Percentiles rank a stretch among this genome's conserved stretches.
These are phyloP conservation scores for Tetrapyrgos nigripes DNA, from an alignment of 1,284 basidiomycete genomes.

Conservation along the genomic window DNA sequence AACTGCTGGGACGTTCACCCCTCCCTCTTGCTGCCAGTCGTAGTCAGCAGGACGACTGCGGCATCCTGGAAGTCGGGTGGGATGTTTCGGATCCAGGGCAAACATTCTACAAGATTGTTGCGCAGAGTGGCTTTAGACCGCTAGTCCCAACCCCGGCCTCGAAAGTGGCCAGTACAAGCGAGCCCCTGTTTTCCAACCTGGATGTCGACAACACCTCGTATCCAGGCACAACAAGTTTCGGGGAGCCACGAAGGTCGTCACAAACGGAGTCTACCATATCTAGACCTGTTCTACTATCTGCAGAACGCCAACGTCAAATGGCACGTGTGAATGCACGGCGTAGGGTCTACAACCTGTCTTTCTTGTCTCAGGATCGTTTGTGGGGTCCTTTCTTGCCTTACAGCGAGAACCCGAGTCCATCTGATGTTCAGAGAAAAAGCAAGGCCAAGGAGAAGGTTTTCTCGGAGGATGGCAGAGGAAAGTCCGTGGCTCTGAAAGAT, in stretches of 20 bases:
- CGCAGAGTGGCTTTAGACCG: constrained; percentile 39
- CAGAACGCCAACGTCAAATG: constrained; percentile 2
- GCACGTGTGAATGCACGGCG: constrained; percentile 13
- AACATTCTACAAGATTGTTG: constrained; percentile 44
- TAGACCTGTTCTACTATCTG: not conserved
- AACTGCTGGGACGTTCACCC: not conserved
- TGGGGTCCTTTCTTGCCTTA: constrained; percentile 47
- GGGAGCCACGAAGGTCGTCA: no score
- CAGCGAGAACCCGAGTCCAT: not conserved
- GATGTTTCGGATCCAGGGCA: constrained; percentile 28
- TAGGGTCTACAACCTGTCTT: constrained; percentile 48
- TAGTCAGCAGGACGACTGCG: not conserved
- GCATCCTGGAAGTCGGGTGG: constrained; percentile 27
- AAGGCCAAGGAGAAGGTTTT: not conserved
- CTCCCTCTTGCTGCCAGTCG: not conserved
- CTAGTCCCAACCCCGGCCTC: not conserved
- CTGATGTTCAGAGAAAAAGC: not conserved
- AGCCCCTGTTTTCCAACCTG: no score
- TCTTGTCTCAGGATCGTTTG: constrained; percentile 38
- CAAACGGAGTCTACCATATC: no score
- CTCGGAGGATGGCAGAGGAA: not conserved
- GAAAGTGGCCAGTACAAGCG: no score
- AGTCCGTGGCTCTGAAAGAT: not conserved
- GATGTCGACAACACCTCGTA: no score
- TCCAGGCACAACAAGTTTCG: no score